Base-by-base conservation (phyloP, 345 rosid species). In the Eucalyptus rudis region DNA sequence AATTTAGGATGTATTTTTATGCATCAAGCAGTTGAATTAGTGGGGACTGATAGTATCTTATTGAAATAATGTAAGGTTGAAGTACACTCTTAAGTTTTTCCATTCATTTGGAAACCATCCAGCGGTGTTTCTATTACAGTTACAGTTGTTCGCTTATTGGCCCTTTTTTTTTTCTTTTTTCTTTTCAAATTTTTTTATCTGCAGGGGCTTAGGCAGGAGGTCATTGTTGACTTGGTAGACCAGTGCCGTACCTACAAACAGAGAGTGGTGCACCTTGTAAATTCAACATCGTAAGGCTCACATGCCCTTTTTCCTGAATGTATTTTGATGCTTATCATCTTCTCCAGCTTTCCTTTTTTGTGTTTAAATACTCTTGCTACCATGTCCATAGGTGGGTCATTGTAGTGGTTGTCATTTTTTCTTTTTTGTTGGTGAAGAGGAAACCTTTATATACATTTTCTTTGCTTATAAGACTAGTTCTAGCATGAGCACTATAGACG, bases 181-280 rank as follows among this genome's bases (percentile, higher is more conserved):
- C 0, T 51, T 51, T 52, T 52, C 7, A 51, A 51, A 7, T 52
- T 52, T 52, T 8, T 36, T 68, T 68, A 36, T 76, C 84, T 76
- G 84, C 92, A 97, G 99, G 99, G 96, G 49, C 92, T 98, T 89
- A 95, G 96, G 94, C 98, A 98, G 94, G 99, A 98, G 91, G 99
- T 97, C 90, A 95, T 98, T 90, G 95, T 96, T 87, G 99, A 98
- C 92, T 92, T 98, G 92, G 99, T 98, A 92, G 99, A 95, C 13
- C 99, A 98, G 90, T 98, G 99, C 89, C 99, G 98, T 81, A 93
- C 97, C 15, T 98, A 96, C 95, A 98, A 98, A 92, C 98, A 96
- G 93, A 95, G 99, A 93, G 99, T 96, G 81, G 99, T 98, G 88
- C 99, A 98, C 92, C 97, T 98, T 87, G 99, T 97, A 86, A 97